Conservation (phyloP, 1,139 yeast genomes). For the Candida tropicalis region DNA sequence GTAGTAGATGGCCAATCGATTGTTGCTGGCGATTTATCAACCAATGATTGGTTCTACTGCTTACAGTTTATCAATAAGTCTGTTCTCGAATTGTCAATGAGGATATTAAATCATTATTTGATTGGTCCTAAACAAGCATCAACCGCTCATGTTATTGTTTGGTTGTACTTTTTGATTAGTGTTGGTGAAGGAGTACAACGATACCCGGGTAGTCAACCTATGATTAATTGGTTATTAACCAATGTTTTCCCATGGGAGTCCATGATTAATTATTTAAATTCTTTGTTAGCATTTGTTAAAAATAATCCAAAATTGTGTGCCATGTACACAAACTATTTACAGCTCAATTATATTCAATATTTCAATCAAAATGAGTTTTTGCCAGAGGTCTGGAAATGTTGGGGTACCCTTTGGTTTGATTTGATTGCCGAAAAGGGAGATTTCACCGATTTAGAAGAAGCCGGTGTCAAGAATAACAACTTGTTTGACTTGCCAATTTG, state of each 20-base stretch:
- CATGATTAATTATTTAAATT: slow-evolving; percentile 62
- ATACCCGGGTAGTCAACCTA: slow-evolving; percentile 48
- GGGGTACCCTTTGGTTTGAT: slow-evolving; percentile 86
- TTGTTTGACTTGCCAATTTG: slow-evolving; percentile 68
- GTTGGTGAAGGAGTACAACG: slow-evolving; percentile 58
- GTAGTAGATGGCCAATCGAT: slow-evolving; percentile 34
- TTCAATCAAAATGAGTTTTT: slow-evolving; percentile 62
- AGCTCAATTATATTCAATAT: slow-evolving; percentile 33
- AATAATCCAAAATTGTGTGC: slow-evolving; percentile 29
- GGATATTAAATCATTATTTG: slow-evolving; percentile 64
- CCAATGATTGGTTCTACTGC: slow-evolving; percentile 62
- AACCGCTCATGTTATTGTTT: slow-evolving; percentile 68
- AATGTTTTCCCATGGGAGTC: slow-evolving; percentile 70
- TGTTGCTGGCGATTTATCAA: slow-evolving; percentile 46
- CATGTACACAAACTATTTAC: slow-evolving; percentile 35
- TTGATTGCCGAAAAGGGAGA: slow-evolving; percentile 51
- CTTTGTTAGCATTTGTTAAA: slow-evolving; percentile 39
- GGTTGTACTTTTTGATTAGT: slow-evolving; percentile 69
- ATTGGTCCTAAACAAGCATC: slow-evolving; percentile 73
- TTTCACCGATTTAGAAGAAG: slow-evolving; percentile 50
- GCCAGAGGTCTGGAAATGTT: slow-evolving; percentile 80
- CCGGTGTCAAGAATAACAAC: slow-evolving; percentile 58
- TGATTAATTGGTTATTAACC: slow-evolving; percentile 55
- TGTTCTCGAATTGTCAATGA: slow-evolving; percentile 64
- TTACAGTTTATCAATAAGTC: slow-evolving; percentile 61